Percentiles rank a stretch among this genome's conserved stretches.
Evolutionary conservation across 345 rosid species (phyloP).

Genomic region (Alliaria petiolata): DNA sequence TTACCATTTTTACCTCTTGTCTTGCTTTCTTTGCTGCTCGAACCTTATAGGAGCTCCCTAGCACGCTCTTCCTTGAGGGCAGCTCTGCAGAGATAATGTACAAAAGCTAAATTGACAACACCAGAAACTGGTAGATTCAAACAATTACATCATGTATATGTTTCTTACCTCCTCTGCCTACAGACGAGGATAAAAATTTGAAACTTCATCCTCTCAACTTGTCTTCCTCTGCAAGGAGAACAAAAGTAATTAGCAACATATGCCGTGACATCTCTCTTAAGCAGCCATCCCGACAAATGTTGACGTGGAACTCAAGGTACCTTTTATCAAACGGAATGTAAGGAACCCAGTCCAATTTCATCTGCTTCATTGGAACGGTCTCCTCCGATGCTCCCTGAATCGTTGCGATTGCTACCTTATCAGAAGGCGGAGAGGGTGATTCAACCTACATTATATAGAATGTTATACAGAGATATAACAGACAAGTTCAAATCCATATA

Average conservation of each 20-base stretch:
- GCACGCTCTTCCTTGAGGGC: too few species aligned
- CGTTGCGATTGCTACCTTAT: constrained; percentile 88
- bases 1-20: too few species aligned
- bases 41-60: too few species aligned
- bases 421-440: constrained; percentile 91
- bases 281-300: too few species aligned
- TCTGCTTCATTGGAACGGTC: constrained; percentile 84
- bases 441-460: constrained; percentile 47
- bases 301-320: constrained; percentile 29
- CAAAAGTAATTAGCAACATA: neutral
- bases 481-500: neutral
- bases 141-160: too few species aligned
- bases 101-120: too few species aligned
- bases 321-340: constrained; percentile 81
- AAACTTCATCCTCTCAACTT: too few species aligned
- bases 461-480: neutral
- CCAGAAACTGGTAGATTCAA: too few species aligned
- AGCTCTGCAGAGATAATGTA: too few species aligned
- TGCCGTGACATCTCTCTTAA: neutral
- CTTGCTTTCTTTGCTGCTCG: too few species aligned
- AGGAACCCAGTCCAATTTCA: constrained; percentile 99
- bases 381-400: constrained; percentile 80
- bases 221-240: too few species aligned
- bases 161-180: constrained; percentile 74
- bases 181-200: constrained; percentile 38